phyloP scores from a whole-genome alignment of 345 rosid genomes.

The Toxicodendron radicans region DNA sequence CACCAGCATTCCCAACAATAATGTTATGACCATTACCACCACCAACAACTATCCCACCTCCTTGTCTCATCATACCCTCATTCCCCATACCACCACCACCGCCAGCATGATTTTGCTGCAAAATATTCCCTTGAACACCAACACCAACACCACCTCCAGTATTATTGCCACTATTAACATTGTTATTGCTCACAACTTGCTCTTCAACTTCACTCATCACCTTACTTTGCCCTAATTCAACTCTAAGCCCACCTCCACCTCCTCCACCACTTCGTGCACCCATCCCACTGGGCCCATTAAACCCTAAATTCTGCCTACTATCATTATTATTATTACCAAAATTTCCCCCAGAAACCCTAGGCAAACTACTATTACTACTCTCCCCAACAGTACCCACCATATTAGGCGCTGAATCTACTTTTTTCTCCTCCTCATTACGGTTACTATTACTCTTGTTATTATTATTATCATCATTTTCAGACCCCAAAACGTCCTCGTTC shows the following conservation, averaged over 20 bases:
- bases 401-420: conserved; percentile 24
- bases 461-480: conserved; percentile 18
- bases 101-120: conserved; percentile 27
- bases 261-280: conserved; percentile 28
- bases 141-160: neutral
- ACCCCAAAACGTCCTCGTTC: conserved; percentile 37
- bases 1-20: conserved; percentile 14
- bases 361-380: conserved; percentile 26
- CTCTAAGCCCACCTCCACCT: conserved; percentile 56
- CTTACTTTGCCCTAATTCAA: conserved; percentile 53
- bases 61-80: conserved; percentile 43
- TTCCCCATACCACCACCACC: conserved; percentile 31
- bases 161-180: neutral
- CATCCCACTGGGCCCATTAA: conserved; percentile 34
- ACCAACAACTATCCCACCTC: conserved; percentile 31
- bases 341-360: conserved; percentile 36
- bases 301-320: conserved; percentile 28
- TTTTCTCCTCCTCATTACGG: conserved; percentile 23
- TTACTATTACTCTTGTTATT: neutral
- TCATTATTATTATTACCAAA: conserved; percentile 22
- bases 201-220: conserved; percentile 34
- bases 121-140: conserved; percentile 26
- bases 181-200: conserved; percentile 32
- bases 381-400: conserved; percentile 36
- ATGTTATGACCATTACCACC: conserved; percentile 35